phyloP scores from a whole-genome alignment of 306 rosid genomes.

The Abrus precatorius region DNA sequence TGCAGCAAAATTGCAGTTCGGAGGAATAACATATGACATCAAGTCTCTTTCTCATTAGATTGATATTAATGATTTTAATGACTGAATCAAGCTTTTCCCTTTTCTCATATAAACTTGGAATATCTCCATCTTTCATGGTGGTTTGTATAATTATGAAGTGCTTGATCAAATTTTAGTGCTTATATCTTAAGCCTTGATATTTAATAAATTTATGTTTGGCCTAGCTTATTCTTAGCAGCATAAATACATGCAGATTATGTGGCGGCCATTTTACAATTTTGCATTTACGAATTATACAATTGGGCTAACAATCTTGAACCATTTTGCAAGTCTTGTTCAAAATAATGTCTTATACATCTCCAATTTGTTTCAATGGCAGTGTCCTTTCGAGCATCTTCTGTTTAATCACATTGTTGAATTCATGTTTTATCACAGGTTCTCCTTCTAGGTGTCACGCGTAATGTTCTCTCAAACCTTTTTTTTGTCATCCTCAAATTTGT shows the following conservation, averaged over 20 bases:
- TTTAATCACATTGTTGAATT: no score
- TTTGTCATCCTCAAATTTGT: no score
- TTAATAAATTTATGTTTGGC: not conserved
- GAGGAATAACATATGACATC: not conserved
- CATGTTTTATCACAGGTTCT: no score
- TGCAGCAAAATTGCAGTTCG: not conserved
- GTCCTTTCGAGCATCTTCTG: not conserved
- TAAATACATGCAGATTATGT: not conserved
- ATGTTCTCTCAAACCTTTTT: no score
- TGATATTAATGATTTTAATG: conserved; percentile 36
- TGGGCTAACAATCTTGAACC: not conserved
- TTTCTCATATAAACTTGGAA: not conserved
- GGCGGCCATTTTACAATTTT: not conserved
- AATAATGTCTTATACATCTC: not conserved
- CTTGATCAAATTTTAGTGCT: not conserved
- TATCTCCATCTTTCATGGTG: not conserved
- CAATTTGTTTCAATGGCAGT: not conserved
- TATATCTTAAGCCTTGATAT: not conserved
- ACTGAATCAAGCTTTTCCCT: not conserved
- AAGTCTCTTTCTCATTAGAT: not conserved
- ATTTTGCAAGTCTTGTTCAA: not conserved
- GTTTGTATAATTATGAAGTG: conserved; percentile 23
- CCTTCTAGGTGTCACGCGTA: no score
- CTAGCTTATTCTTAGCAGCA: no score
- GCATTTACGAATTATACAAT: not conserved